phyloP scores from a whole-genome alignment of 116 monocot species.

The Trichopus zeylanicus region DNA sequence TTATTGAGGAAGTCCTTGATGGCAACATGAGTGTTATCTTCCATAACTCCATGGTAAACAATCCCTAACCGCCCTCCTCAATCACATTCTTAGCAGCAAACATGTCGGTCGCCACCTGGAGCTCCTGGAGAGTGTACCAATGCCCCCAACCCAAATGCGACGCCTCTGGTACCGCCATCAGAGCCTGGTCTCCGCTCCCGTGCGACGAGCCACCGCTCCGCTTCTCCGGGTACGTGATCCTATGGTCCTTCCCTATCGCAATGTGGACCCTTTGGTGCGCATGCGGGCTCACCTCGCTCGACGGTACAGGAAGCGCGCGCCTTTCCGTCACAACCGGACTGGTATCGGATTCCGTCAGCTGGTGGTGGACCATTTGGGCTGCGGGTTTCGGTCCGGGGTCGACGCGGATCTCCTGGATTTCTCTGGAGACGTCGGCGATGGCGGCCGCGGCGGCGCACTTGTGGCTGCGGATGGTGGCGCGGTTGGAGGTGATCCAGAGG shows the following conservation, averaged over 20 bases:
- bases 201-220: too few relatives aligned
- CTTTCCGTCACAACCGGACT: constrained; percentile 9
- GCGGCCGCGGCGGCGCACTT: background rate
- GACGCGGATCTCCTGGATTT: constrained; percentile 42
- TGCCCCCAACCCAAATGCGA: constrained; percentile 84
- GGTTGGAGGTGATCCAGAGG: constrained; percentile 38
- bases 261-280: constrained; percentile 41
- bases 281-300: constrained; percentile 9
- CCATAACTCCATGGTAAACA: constrained; percentile 69
- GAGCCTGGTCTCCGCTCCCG: constrained; percentile 17
- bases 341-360: constrained; percentile 2
- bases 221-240: constrained; percentile 40
- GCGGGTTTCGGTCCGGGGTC: constrained; percentile 15
- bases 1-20: constrained; percentile 82
- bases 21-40: constrained; percentile 43
- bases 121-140: constrained; percentile 86
- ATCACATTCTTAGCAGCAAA: constrained; percentile 79
- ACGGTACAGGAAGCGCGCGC: constrained; percentile 13
- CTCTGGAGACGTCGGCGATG: constrained; percentile 35
- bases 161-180: constrained; percentile 34
- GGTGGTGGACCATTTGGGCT: constrained; percentile 3
- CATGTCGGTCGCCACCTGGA: constrained; percentile 53
- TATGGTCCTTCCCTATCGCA: constrained; percentile 54
- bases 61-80: constrained; percentile 87
- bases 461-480: constrained; percentile 5